Percentiles rank a stretch among this genome's conserved stretches.
Evolutionary conservation across 208 protist genomes (phyloP).

Genomic region (Trypanosoma caninum): DNA sequence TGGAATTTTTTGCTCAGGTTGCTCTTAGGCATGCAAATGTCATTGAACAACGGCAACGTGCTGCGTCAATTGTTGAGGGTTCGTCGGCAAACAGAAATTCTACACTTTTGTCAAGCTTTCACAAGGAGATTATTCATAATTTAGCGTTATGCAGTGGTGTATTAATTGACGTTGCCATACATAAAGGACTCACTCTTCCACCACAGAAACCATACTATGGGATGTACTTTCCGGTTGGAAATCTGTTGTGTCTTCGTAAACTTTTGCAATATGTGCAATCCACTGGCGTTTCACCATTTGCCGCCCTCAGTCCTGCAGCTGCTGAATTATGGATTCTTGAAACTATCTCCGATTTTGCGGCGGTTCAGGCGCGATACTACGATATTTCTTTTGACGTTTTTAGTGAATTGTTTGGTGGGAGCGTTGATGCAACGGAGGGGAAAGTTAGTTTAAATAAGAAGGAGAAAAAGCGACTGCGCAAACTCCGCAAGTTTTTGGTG

Average conservation of each 20-base stretch:
- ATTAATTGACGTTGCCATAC: conserved; percentile 9
- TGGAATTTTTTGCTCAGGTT: conserved; percentile 63
- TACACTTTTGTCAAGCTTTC: background rate
- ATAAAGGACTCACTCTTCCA: conserved; percentile 1
- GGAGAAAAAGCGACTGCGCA: background rate
- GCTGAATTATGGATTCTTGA: conserved; percentile 10
- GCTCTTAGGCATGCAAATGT: conserved; percentile 33
- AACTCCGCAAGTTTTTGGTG: conserved; percentile 30
- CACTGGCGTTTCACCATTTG: conserved; percentile 15
- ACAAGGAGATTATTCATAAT: conserved; percentile 7
- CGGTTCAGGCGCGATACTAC: conserved; percentile 19
- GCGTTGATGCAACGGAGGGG: background rate
- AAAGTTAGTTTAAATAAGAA: conserved; percentile 1
- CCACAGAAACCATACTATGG: conserved; percentile 41
- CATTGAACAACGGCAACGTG: conserved; percentile 4
- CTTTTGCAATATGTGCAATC: conserved; percentile 21
- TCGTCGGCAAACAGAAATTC: background rate
- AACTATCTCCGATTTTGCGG: conserved; percentile 3
- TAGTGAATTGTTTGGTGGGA: background rate
- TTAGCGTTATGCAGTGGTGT: conserved; percentile 23
- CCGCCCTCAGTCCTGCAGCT: conserved; percentile 7
- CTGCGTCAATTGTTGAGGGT: background rate
- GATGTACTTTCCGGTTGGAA: conserved; percentile 53
- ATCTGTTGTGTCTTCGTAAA: conserved; percentile 33
- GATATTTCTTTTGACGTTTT: conserved; percentile 7